These are phyloP conservation scores for Euphorbia tirucalli DNA, from an alignment of 345 rosid genomes.

Conservation along the genomic window DNA sequence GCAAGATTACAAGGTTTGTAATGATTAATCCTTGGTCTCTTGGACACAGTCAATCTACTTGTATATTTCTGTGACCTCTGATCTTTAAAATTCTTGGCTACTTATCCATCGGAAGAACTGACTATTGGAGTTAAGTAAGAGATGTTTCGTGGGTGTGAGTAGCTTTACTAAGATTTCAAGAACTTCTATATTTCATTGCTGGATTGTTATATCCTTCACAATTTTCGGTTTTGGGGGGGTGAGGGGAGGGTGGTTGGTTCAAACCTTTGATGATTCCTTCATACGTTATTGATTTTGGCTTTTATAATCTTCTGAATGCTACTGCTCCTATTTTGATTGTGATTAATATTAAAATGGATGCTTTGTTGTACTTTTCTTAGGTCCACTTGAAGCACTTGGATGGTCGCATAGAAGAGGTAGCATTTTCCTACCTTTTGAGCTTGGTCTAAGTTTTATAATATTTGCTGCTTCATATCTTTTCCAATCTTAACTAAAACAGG, in stretches of 20 bases:
- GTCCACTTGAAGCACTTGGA: constrained; percentile 95
- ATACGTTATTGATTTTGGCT: background rate
- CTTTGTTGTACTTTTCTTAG: constrained; percentile 36
- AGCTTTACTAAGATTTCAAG: background rate
- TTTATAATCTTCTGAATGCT: background rate
- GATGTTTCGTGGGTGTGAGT: background rate
- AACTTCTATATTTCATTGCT: too few species aligned
- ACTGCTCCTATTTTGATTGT: background rate
- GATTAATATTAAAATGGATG: constrained; percentile 16
- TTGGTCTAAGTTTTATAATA: constrained; percentile 24
- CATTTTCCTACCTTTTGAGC: constrained; percentile 9
- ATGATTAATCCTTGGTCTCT: constrained; percentile 9
- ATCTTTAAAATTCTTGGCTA: background rate
- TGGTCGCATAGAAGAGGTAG: constrained; percentile 94
- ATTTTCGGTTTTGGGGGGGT: background rate
- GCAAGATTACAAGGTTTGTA: constrained; percentile 95
- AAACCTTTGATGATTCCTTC: background rate
- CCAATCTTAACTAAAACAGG: constrained; percentile 63
- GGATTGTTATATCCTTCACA: background rate
- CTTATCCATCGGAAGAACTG: background rate
- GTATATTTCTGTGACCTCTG: background rate
- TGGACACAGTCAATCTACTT: background rate
- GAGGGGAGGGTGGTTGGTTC: too few species aligned
- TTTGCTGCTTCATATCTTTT: constrained; percentile 39
- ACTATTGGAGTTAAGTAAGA: background rate